These are phyloP conservation scores for Pestalotiopsis sp. DNA, from an alignment of 2,329 filamentous ascomycete genomes.

Conservation along the genomic window DNA sequence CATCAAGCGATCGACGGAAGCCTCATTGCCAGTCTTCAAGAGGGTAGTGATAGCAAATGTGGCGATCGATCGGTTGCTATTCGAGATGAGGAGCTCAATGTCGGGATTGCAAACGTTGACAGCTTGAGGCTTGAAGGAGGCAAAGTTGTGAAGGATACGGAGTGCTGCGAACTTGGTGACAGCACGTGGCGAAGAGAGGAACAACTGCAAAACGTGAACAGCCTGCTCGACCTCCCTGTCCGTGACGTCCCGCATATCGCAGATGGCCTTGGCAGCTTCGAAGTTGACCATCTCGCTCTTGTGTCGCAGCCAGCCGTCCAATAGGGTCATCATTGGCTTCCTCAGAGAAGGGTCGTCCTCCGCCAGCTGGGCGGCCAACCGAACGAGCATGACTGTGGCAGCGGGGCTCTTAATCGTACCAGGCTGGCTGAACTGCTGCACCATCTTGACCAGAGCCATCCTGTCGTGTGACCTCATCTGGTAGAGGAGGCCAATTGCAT, in stretches of 20 bases:
- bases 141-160: constrained; percentile 93
- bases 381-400: constrained; percentile 88
- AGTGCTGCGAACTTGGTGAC: constrained; percentile 98
- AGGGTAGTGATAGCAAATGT: constrained; percentile 98
- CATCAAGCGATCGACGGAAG: constrained; percentile 95
- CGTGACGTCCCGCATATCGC: constrained; percentile 89
- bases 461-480: constrained; percentile 97
- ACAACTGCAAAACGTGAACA: constrained; percentile 93
- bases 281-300: constrained; percentile 99
- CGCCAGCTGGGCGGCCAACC: constrained; percentile 88
- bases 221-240: constrained; percentile 91
- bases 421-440: constrained; percentile 94
- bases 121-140: constrained; percentile 91
- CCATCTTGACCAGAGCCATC: constrained; percentile 99
- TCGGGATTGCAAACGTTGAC: constrained; percentile 95
- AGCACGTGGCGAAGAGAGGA: constrained; percentile 91
- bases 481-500: constrained; percentile 95
- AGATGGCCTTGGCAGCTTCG: constrained; percentile 97
- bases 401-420: constrained; percentile 95
- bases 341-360: constrained; percentile 88
- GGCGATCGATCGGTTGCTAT: constrained; percentile 94
- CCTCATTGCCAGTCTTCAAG: constrained; percentile 97
- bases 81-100: constrained; percentile 95
- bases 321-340: constrained; percentile 94
- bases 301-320: constrained; percentile 95